phyloP scores from a whole-genome alignment of 768 basidiomycete genomes.

The Amanita pseudoporphyria region DNA sequence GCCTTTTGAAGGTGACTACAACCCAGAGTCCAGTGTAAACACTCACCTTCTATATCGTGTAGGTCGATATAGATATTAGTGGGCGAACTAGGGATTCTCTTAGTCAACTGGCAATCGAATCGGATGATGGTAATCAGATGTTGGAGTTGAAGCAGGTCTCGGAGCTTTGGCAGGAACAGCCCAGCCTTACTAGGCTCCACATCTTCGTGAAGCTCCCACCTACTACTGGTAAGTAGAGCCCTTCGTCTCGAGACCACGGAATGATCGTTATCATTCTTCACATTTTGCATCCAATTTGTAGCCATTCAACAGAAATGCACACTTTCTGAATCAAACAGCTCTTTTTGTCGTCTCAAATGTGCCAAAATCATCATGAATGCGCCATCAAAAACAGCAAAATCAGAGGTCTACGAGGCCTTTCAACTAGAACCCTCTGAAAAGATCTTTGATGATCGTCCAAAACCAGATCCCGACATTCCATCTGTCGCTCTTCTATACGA shows the following conservation, averaged over 20 bases:
- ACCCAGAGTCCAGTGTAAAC: background rate
- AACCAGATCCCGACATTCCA: no score
- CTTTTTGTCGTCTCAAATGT: background rate
- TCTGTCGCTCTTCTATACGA: no score
- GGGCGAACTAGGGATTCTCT: background rate
- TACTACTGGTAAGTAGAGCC: no score
- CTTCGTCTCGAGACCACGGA: no score
- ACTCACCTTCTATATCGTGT: background rate
- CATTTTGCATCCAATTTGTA: background rate
- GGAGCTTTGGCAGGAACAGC: no score
- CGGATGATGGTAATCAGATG: background rate
- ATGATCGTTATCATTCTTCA: no score
- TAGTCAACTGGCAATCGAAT: background rate
- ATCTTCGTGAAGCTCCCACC: no score
- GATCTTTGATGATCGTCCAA: slow-evolving; percentile 3
- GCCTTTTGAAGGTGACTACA: background rate
- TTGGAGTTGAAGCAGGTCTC: background rate
- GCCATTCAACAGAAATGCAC: background rate
- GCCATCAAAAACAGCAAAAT: background rate
- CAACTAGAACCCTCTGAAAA: background rate
- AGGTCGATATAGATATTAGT: background rate
- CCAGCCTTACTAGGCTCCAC: no score
- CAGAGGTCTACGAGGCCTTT: background rate
- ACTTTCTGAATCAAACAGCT: background rate
- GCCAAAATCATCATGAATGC: background rate